A percentile compares a stretch with the other conserved stretches of the same genome.
Evolutionary conservation across 495 filamentous ascomycete species (phyloP).

Genomic region (Bombardia bombarda): DNA sequence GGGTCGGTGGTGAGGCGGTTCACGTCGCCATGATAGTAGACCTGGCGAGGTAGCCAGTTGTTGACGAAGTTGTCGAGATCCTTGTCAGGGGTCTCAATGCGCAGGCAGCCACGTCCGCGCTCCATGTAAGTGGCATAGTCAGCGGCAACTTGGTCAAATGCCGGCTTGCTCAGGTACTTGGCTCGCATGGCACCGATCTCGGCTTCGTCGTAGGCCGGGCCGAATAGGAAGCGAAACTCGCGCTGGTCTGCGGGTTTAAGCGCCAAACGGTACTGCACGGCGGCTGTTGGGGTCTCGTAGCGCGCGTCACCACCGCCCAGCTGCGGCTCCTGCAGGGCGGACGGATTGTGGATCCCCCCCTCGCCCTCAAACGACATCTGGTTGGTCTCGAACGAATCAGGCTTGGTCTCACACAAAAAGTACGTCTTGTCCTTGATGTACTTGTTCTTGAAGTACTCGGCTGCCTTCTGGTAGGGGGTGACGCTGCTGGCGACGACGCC

Average conservation of each 20-base stretch:
- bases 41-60: slow-evolving; percentile 50
- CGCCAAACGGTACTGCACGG: slow-evolving; percentile 41
- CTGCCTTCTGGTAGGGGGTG: slow-evolving; percentile 48
- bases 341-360: slow-evolving; percentile 45
- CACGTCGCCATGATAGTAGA: slow-evolving; percentile 50
- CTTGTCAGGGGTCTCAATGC: slow-evolving; percentile 46
- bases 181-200: slow-evolving; percentile 39
- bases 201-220: slow-evolving; percentile 42
- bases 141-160: slow-evolving; percentile 31
- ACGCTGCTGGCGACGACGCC: slow-evolving; percentile 42
- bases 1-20: slow-evolving; percentile 52
- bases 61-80: slow-evolving; percentile 51
- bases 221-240: slow-evolving; percentile 47
- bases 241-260: slow-evolving; percentile 30
- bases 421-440: slow-evolving; percentile 50
- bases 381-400: slow-evolving; percentile 43
- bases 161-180: slow-evolving; percentile 43
- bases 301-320: slow-evolving; percentile 39
- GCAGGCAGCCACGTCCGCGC: slow-evolving; percentile 40
- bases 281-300: slow-evolving; percentile 48
- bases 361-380: slow-evolving; percentile 49
- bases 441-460: slow-evolving; percentile 51
- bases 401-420: slow-evolving; percentile 44
- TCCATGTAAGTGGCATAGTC: slow-evolving; percentile 44
- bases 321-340: slow-evolving; percentile 26